These are phyloP conservation scores for Aspergillus novofumigatus DNA, from an alignment of 2,329 filamentous ascomycete genomes.

Conservation along the genomic window DNA sequence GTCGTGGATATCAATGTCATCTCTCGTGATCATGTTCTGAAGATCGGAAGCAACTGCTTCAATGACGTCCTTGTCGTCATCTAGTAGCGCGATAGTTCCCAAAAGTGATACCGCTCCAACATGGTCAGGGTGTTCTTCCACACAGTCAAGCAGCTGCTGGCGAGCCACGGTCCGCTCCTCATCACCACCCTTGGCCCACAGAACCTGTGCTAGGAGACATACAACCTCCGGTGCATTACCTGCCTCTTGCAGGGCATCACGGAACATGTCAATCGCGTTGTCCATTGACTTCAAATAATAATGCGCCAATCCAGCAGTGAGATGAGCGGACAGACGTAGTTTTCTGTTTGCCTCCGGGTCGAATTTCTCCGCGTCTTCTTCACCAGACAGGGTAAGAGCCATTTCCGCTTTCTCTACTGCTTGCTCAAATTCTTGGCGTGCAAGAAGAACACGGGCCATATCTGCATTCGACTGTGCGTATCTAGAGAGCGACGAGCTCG, in stretches of 20 bases:
- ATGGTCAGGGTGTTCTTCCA: conserved; percentile 70
- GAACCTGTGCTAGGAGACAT: conserved; percentile 81
- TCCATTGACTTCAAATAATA: conserved; percentile 66
- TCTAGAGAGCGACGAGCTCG: conserved; percentile 63
- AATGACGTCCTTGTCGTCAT: conserved; percentile 71
- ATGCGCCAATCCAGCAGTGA: conserved; percentile 79
- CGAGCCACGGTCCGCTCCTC: conserved; percentile 72
- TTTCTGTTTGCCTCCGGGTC: conserved; percentile 60
- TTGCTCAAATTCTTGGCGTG: conserved; percentile 58
- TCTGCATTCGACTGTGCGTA: conserved; percentile 85
- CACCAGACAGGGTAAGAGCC: conserved; percentile 73
- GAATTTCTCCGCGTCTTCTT: conserved; percentile 62
- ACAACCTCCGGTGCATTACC: conserved; percentile 74
- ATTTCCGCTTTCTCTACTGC: conserved; percentile 78
- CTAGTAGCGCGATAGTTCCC: conserved; percentile 76
- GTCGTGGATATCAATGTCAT: conserved; percentile 59
- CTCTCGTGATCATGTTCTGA: conserved; percentile 64
- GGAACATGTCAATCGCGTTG: conserved; percentile 73
- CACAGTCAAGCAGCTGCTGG: conserved; percentile 72
- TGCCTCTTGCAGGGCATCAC: conserved; percentile 73
- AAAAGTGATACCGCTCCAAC: conserved; percentile 76
- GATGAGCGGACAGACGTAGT: conserved; percentile 74
- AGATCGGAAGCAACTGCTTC: conserved; percentile 79
- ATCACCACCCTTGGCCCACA: conserved; percentile 83
- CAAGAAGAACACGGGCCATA: conserved; percentile 77